These are phyloP conservation scores for Chlorociboria aeruginascens DNA, from an alignment of 495 filamentous ascomycete species.

Conservation along the genomic window DNA sequence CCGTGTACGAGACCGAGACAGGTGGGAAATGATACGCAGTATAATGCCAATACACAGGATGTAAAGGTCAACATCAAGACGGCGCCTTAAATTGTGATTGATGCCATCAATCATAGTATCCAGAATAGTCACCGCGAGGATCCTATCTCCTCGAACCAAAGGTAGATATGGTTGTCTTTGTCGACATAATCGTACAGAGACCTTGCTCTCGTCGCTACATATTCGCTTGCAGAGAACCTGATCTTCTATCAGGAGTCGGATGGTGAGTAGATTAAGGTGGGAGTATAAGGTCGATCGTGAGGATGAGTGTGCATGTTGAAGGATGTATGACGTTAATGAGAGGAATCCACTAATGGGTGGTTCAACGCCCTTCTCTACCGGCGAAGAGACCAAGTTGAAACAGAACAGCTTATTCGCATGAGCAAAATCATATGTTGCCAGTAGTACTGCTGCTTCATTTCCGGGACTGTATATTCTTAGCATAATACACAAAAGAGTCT, in stretches of 20 bases:
- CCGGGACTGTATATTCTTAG: constrained; percentile 47
- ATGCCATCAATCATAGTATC: constrained; percentile 83
- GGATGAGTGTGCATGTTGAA: constrained; percentile 87
- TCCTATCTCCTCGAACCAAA: constrained; percentile 52
- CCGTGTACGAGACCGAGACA: constrained; percentile 65
- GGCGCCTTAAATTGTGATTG: constrained; percentile 83
- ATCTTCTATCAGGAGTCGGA: constrained; percentile 85
- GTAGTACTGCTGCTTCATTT: constrained; percentile 61
- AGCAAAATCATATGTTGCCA: constrained; percentile 86
- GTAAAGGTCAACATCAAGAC: constrained; percentile 77
- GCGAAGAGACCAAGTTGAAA: constrained; percentile 59
- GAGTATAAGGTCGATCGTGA: constrained; percentile 65
- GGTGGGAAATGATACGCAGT: constrained; percentile 69
- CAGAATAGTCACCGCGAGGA: constrained; percentile 61
- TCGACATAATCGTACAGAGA: constrained; percentile 71
- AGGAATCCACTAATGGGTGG: constrained; percentile 72
- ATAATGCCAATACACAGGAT: constrained; percentile 67
- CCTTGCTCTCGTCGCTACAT: constrained; percentile 68
- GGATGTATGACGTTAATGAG: constrained; percentile 81
- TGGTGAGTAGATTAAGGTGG: constrained; percentile 66
- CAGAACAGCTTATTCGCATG: constrained; percentile 95
- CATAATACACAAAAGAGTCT: background rate
- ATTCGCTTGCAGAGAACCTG: constrained; percentile 71
- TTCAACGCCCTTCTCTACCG: constrained; percentile 52
- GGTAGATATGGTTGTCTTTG: constrained; percentile 88